Base-by-base conservation (phyloP, 129 eudicot species). In the Saussurea involucrata region DNA sequence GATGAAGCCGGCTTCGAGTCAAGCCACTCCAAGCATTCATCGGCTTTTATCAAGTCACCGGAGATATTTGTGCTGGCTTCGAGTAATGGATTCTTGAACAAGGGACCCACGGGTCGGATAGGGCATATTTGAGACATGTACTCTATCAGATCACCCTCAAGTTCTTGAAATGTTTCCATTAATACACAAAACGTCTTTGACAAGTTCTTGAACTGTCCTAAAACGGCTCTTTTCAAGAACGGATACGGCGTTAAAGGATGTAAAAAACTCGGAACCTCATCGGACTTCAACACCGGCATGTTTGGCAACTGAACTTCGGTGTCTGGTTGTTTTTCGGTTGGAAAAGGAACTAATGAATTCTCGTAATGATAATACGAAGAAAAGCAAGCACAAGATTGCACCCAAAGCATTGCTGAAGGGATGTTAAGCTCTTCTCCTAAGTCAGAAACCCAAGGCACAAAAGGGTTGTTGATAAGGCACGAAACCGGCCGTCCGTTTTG, bases 361-460 rank as follows among this genome's bases (percentile, higher is more conserved):
- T 53, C 61, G 61, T 53, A 53, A n/a, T 53, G 61, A 53, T 53
- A 53, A 53, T 17, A 53, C 8, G 61, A 53, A 17, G 58, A 49
- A 4, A 49, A 49, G 21, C 58, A 49, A 49, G 21, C 58, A 49
- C 58, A 49, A 4, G 58, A 49, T 17, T 49, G 58, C 1, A 49
- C 58, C 58, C 58, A 49, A 49, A 49, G 58, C 58, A 49, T 42
- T 80, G 63, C 64, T 28, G 80, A 77, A 9, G 92, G 90, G 44
- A 90, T 77, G 2, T 73, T 74, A 3, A 90, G 76, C 11, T 21
- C 18, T 2, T 80, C 85, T 1, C 88, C 96, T 46, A 90, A 81
- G 60, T 90, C 90, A 0, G 81, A 66, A 5, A 85, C 96, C 96
- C 96, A 90, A 0, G 92, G 92, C 18, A 90, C 70, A 58, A 90